Evolutionary conservation across 805 yeast species (phyloP), one percentile per base, ranked within the genome.

Genomic region (Schwanniomyces yamadae): DNA sequence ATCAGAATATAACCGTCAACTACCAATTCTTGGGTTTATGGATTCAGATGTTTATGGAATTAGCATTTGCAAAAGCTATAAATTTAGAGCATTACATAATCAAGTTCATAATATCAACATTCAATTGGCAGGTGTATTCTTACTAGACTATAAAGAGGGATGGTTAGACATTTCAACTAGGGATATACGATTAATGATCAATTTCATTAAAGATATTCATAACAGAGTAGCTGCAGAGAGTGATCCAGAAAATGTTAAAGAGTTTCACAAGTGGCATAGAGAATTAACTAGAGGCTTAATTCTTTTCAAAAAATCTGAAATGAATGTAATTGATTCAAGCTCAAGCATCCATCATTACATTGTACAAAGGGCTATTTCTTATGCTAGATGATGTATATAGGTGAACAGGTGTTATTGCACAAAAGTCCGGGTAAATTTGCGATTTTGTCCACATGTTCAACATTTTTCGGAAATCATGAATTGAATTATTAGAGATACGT

Each of bases 21-120:
- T 66, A 1, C 75, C 75, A 1, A 50, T 77, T 1, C 50, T 53
- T 14, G 78, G 73, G 1, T 61, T 75, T 22, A 78, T 80, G 18
- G 89, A 82, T 50, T 71, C 82, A 11, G 89, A 82, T 45, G 74
- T 83, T 2, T 77, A 77, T 50, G 89, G 89, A 0, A 49, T 79
- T 7, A 66, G 67, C 44, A 82, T 82, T 22, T 58, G 69, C 38
- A 49, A 63, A 18, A 72, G 69, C 37, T 70, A 49, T 55, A 53
- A 46, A 28, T 32, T 34, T 51, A 66, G 11, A 31, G 41, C 27
- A 19, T 6, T 45, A 36, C 41, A 31, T 20, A 22, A 18, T 28
- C 4, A 44, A 39, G 15, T 4, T 24, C 31, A 36, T 12, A 32
- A 43, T 31, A 37, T 33, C 9, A n/a, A 31, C 16, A 23, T 55